Evolutionary conservation across 2,329 filamentous ascomycete species (phyloP), one percentile per base, ranked within the genome.

Genomic region (Aspergillus quadrilineatus): DNA sequence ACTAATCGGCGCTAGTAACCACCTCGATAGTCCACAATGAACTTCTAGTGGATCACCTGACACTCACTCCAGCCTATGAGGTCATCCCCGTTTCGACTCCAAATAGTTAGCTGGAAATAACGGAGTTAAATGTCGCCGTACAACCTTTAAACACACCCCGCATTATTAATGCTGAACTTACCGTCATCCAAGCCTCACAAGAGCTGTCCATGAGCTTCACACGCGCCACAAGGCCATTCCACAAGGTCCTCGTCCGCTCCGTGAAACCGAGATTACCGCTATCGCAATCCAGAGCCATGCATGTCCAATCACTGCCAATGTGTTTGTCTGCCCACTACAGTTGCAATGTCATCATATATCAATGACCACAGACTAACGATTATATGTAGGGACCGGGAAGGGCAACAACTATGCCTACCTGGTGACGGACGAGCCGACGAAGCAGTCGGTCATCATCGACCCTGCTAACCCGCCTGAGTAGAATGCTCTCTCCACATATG

Each of bases 381-480:
- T 28, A 34, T 15, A 32, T 7, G 4, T 22, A 73, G 71, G 71
- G 72, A 70, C 67, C 52, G 72, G 69, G 55, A 74, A 69, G 61
- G 71, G 73, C 67, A 79, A 81, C 63, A 81, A 81, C 60, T 81
- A 81, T 69, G 79, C 79, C 65, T 81, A 81, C 62, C 71, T 81
- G 15, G 77, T 81, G 45, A 77, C 72, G 6, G 79, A 81, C 60
- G 78, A 80, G 51, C 68, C 72, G 30, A 78, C 77, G 0, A 80
- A 79, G 63, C 69, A 80, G 59, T 78, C 79, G 3, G 77, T 80
- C 32, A 77, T 81, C 36, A 77, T 81, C 57, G 79, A 81, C 58
- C 79, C 79, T 26, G 79, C 79, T 29, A 76, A 80, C 63, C 79
- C 79, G 28, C 73, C 75, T 8, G 79, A 81, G 79, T 81, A 68